Conservation (phyloP, 1,139 yeast species). For the Taphrina communis region DNA sequence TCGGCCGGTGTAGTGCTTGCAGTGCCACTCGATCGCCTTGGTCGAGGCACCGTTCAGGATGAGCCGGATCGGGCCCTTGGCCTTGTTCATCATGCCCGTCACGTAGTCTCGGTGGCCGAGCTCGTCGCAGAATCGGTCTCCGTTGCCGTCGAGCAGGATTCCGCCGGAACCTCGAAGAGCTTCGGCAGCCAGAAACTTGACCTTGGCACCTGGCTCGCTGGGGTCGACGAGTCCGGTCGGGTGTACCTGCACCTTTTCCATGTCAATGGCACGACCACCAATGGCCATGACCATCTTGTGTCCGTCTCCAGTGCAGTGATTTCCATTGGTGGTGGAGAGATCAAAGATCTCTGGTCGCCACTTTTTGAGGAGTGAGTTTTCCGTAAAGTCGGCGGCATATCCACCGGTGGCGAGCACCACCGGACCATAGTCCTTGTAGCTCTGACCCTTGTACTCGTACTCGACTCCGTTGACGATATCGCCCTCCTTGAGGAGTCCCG, state of each 20-base stretch:
- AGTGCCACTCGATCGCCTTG: slow-evolving; percentile 56
- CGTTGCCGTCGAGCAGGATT: slow-evolving; percentile 64
- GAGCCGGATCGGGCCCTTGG: slow-evolving; percentile 61
- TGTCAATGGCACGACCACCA: slow-evolving; percentile 69
- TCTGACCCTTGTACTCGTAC: slow-evolving; percentile 51
- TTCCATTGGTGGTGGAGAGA: slow-evolving; percentile 75
- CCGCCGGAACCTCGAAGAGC: slow-evolving; percentile 82
- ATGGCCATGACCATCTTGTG: slow-evolving; percentile 63
- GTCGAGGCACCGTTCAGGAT: slow-evolving; percentile 59
- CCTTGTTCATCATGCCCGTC: slow-evolving; percentile 63
- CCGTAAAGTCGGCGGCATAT: slow-evolving; percentile 66
- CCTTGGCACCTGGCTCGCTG: slow-evolving; percentile 59
- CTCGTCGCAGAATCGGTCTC: slow-evolving; percentile 74
- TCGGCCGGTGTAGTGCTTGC: slow-evolving; percentile 63
- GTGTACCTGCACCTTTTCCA: slow-evolving; percentile 80
- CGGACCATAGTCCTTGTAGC: slow-evolving; percentile 56
- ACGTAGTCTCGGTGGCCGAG: slow-evolving; percentile 73
- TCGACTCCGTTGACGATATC: slow-evolving; percentile 58
- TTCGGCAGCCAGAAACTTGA: slow-evolving; percentile 77
- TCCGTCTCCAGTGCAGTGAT: slow-evolving; percentile 79
- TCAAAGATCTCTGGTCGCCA: slow-evolving; percentile 67
- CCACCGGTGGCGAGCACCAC: slow-evolving; percentile 85
- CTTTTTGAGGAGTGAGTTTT: slow-evolving; percentile 59
- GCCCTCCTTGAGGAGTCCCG: slow-evolving; percentile 49
- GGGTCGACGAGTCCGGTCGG: slow-evolving; percentile 82